phyloP scores from a whole-genome alignment of 1,284 basidiomycete genomes.

The Ganoderma boninense region DNA sequence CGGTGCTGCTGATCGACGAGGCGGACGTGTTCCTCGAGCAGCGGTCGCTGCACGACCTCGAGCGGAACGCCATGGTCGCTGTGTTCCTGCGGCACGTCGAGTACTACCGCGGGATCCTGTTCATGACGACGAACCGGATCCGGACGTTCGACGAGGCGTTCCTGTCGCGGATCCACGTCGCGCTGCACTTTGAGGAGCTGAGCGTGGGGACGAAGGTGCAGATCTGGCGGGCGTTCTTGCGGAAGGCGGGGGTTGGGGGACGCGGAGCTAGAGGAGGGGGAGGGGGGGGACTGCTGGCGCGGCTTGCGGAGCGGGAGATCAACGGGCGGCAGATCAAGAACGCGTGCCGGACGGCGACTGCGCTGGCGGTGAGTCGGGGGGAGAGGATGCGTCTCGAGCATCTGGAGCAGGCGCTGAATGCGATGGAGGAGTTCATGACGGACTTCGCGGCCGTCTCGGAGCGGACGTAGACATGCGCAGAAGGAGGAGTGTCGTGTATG shows the following conservation, averaged over 20 bases:
- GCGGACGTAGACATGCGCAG: too few species aligned
- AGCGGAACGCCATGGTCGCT: constrained; percentile 67
- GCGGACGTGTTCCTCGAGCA: constrained; percentile 62
- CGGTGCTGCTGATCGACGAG: constrained; percentile 59
- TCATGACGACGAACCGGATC: constrained; percentile 72
- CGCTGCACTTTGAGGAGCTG: constrained; percentile 65
- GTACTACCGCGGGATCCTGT: constrained; percentile 69
- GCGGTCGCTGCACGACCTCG: constrained; percentile 63
- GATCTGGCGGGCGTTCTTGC: constrained; percentile 65
- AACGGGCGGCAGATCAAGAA: constrained; percentile 75
- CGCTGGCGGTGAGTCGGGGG: constrained; percentile 56
- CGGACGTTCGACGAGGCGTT: constrained; percentile 72
- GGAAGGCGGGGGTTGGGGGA: constrained; percentile 40
- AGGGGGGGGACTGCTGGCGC: constrained; percentile 50
- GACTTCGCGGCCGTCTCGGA: constrained; percentile 34
- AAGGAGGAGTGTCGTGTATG: too few species aligned
- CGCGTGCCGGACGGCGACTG: constrained; percentile 64
- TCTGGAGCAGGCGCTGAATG: constrained; percentile 63
- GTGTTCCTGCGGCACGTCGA: constrained; percentile 71
- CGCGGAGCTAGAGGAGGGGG: constrained; percentile 44
- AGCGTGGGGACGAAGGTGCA: constrained; percentile 54
- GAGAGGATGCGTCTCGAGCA: constrained; percentile 55
- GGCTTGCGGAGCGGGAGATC: constrained; percentile 55
- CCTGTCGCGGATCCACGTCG: constrained; percentile 70
- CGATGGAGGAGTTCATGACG: constrained; percentile 35